A percentile compares a stretch with the other conserved stretches of the same genome.
phyloP scores from a whole-genome alignment of 2,329 filamentous ascomycete species.

The Pseudovirgaria hyperparasitica region DNA sequence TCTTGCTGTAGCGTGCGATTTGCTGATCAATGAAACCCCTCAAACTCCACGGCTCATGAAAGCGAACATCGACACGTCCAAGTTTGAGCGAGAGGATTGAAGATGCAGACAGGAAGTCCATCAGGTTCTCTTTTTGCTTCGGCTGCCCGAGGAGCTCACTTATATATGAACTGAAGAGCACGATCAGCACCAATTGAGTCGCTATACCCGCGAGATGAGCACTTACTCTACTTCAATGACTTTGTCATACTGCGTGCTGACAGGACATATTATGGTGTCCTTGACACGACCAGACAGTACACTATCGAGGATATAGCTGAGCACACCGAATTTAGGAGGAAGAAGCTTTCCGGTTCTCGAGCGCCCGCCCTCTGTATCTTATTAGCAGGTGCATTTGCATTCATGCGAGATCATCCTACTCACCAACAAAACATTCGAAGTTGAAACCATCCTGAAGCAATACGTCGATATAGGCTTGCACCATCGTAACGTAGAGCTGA shows the following conservation, averaged over 20 bases:
- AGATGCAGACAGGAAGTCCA: conserved; percentile 77
- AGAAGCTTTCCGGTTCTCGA: conserved; percentile 89
- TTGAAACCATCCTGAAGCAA: conserved; percentile 84
- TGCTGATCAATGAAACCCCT: conserved; percentile 71
- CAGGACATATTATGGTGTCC: conserved; percentile 86
- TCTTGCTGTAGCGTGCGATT: conserved; percentile 40
- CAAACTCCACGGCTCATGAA: conserved; percentile 92
- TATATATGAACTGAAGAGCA: conserved; percentile 59
- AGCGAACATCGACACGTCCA: conserved; percentile 86
- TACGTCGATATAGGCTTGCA: conserved; percentile 92
- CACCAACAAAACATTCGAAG: conserved; percentile 78
- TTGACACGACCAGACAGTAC: conserved; percentile 76
- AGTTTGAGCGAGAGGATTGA: conserved; percentile 81
- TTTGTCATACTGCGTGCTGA: conserved; percentile 97
- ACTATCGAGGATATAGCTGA: conserved; percentile 84
- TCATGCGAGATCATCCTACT: not conserved
- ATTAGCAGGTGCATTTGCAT: not conserved
- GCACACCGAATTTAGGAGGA: conserved; percentile 88
- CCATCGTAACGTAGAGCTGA: conserved; percentile 77
- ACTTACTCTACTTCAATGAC: conserved; percentile 80
- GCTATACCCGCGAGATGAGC: conserved; percentile 1
- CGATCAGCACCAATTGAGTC: conserved; percentile 1
- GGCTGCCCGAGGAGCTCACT: conserved; percentile 86
- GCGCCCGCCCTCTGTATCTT: conserved; percentile 60
- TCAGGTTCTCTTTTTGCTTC: conserved; percentile 88